Base-by-base conservation (phyloP, 768 basidiomycete species). In the Boletus eberwhitei region DNA sequence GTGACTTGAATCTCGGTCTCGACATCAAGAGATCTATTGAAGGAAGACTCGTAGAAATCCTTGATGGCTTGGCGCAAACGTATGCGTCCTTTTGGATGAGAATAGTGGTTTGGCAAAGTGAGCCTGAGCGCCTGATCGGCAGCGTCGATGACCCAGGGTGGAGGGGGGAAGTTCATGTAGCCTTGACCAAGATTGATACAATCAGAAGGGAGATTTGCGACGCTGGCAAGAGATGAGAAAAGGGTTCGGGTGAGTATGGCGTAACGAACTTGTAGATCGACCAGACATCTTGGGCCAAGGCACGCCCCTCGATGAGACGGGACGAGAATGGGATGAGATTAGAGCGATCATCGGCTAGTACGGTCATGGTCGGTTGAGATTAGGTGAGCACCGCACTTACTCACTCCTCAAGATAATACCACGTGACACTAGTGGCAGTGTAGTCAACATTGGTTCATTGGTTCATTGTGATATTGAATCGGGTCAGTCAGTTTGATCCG, bases 161-260 rank as follows among this genome's bases (percentile, higher is more conserved):
- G 91, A 16, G 93, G 93, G 1, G 84, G 70, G 68, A 94, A 95
- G 77, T 93, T 93, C 93, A 95, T 95, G 73, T 93, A 95, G 5
- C 88, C 88, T 70, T 87, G 96, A 5, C 96, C 96, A 41, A 99
- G 86, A 73, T 99, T 99, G 68, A 99, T 89, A 60, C 92, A 93
- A 68, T 98, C 92, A 11, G 82, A 59, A 0, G 96, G 96, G 59
- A 98, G 79, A 65, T 97, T 96, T 39, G 79, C 86, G 41, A 82
- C 92, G 67, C 93, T 97, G 68, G 19, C 24, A n/a, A 8, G 34
- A 36, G 31, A 49, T 59, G 34, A 55, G 63, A 43, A 36, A 24
- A 45, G 19, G n/a, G 52, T 38, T 49, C 59, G 44, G 42, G 47
- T 34, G 39, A 43, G 38, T 24, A 42, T 35, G 53, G 43, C 14